phyloP scores from a whole-genome alignment of 257 asterid species.

The Salvia miltiorrhiza region DNA sequence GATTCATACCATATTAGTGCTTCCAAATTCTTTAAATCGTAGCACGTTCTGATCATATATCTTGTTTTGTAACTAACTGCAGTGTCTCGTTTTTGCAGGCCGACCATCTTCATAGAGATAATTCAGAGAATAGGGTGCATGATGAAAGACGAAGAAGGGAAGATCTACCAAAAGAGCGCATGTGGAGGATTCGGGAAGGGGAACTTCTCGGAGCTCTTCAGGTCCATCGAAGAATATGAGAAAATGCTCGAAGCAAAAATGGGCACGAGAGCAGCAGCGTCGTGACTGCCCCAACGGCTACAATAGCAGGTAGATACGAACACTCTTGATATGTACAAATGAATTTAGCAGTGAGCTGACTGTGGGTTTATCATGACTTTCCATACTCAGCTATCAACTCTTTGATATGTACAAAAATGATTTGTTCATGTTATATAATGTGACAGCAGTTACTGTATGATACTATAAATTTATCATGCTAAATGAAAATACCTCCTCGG shows the following conservation, averaged over 20 bases:
- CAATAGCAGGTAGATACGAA: conserved; percentile 14
- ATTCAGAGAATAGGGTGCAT: conserved; percentile 95
- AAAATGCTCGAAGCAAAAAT: conserved; percentile 78
- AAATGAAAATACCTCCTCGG: background rate
- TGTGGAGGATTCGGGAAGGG: conserved; percentile 99
- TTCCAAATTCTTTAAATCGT: too few relatives aligned
- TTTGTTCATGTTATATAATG: background rate
- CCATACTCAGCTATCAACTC: background rate
- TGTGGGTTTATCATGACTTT: background rate
- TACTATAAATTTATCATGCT: background rate
- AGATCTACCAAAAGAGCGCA: conserved; percentile 80
- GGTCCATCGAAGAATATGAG: conserved; percentile 85
- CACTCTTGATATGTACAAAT: background rate
- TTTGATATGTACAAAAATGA: background rate
- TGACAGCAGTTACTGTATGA: background rate
- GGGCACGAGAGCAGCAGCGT: conserved; percentile 27
- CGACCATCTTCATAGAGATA: conserved; percentile 87
- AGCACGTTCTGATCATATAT: too few relatives aligned
- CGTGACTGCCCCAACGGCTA: conserved; percentile 7
- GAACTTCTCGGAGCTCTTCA: conserved; percentile 88
- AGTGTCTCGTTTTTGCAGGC: conserved; percentile 43
- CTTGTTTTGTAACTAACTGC: too few relatives aligned
- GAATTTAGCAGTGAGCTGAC: background rate
- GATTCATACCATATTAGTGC: too few relatives aligned
- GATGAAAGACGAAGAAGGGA: conserved; percentile 65